Evolutionary conservation across 345 rosid species (phyloP), one percentile per base, ranked within the genome.

Genomic region (Eutrema japonicum): DNA sequence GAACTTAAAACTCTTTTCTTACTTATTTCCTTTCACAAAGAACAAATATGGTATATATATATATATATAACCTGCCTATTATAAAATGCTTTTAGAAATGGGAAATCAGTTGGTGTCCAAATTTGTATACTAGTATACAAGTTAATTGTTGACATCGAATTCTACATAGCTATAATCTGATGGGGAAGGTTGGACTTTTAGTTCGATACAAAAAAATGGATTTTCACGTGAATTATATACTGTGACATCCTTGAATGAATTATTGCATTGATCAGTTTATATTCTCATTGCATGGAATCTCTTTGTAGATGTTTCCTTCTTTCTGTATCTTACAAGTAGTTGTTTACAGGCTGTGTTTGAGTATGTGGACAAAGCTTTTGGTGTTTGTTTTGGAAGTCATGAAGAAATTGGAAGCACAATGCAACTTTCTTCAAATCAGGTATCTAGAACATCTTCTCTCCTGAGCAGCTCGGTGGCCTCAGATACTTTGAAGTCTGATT

Each of bases 311-410:
- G 33, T 38, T 18, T 53, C 52, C 14, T 41, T 66, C 27, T 33
- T n/a, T 66, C 58, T 38, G 51, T 72, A 27, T 65, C 76, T 77
- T n/a, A 70, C 72, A 13, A 33, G 49, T 64, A 41, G 27, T 7
- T 49, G 22, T 73, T 38, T 74, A 47, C 92, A 95, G 99, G 97
- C 79, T 76, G 91, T 95, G 46, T 85, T 92, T 58, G 76, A 78
- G 73, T 85, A 89, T 83, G 70, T 95, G 70, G 99, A 86, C 51
- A 95, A 83, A 75, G 82, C 91, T 46, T 89, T 87, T 76, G 87
- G 87, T 74, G 88, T 79, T 76, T 78, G 89, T 66, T 75, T 62
- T 76, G 85, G 66, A 74, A 84, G 77, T 82, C 96, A 86, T 75
- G 84, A 83, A 37, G 97, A 90, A 68, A 81, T 78, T 79, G 90